Percentiles rank a stretch among this genome's conserved stretches.
Conservation (phyloP, 1,139 yeast species). For the Scheffersomyces illinoinensis region DNA sequence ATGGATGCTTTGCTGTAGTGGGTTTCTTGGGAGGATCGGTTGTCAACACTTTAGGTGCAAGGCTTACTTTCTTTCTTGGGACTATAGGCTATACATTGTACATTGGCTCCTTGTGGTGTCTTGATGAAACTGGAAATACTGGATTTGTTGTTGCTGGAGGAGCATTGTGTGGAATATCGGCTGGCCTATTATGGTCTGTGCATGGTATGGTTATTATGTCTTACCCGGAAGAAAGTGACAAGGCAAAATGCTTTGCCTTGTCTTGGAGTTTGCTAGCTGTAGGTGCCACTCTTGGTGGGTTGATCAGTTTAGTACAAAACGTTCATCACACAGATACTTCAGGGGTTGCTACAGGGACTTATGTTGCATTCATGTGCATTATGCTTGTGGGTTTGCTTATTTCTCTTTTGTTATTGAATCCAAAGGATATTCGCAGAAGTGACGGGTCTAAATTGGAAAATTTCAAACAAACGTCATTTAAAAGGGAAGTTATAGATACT, state of each 20-base stretch:
- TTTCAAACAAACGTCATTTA: not conserved
- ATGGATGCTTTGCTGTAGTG: constrained; percentile 4
- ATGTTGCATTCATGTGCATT: constrained; percentile 1
- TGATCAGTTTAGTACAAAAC: constrained; percentile 1
- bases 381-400: constrained; percentile 1
- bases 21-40: constrained; percentile 6
- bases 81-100: constrained; percentile 6
- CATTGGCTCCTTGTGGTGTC: constrained; percentile 5
- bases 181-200: constrained; percentile 1
- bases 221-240: constrained; percentile 2
- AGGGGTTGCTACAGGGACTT: constrained; percentile 1
- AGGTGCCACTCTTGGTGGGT: constrained; percentile 2
- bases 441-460: constrained; percentile 1
- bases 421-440: not conserved
- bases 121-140: constrained; percentile 5
- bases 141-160: constrained; percentile 4
- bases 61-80: constrained; percentile 4
- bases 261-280: constrained; percentile 1
- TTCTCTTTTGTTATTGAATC: constrained; percentile 1
- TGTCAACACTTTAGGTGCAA: constrained; percentile 5
- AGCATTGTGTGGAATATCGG: constrained; percentile 1
- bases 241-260: constrained; percentile 1
- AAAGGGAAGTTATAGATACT: constrained; percentile 6
- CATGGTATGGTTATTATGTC: constrained; percentile 2
- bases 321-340: constrained; percentile 1